Base-by-base conservation (phyloP, 768 basidiomycete genomes). In the Hericium erinaceus region DNA sequence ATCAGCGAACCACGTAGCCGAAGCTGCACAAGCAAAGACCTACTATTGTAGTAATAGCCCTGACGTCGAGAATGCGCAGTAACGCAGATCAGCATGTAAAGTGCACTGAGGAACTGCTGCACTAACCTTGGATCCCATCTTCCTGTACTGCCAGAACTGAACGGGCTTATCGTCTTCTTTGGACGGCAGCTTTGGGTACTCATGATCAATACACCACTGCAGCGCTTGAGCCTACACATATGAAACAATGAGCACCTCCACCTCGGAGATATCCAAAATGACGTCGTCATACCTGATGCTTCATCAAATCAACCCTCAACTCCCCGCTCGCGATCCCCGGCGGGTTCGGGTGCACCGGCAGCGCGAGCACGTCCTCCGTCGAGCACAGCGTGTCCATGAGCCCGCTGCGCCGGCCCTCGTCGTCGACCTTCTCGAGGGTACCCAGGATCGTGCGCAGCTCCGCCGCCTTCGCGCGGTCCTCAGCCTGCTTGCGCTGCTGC, bases 81-180 rank as follows among this genome's bases (percentile, higher is more conserved):
- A 39, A 55, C 46, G 8, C 3, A 51, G 4, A 22, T 7, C 39
- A 9, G 37, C 18, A 28, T 41, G 51, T 8, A 24, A 38, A 11
- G 15, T n/a, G 20, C 33, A 33, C 33, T 33, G 9, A 33, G 8
- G 6, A 7, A 8, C 33, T 33, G 33, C 6, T 39, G 9, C 15
- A 62, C 74, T 16, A 58, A 83, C 89, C 74, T 86, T 83, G 52
- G 67, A 65, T 0, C 74, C 77, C 28, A 69, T 73, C 65, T 80
- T 84, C 64, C 72, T 79, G 28, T 84, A 69, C 65, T 91, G 84
- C 94, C 93, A 97, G 64, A 97, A 93, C 68, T 95, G 94, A 1
- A 92, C 88, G 0, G 91, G 86, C 39, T 76, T 79, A 58, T 93
- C 92, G 0, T 69, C 67, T 52, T 84, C 82, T 37, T 72, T 78